Conservation (phyloP, 2,329 filamentous ascomycete species). For the Ophiosphaerella herpotricha region DNA sequence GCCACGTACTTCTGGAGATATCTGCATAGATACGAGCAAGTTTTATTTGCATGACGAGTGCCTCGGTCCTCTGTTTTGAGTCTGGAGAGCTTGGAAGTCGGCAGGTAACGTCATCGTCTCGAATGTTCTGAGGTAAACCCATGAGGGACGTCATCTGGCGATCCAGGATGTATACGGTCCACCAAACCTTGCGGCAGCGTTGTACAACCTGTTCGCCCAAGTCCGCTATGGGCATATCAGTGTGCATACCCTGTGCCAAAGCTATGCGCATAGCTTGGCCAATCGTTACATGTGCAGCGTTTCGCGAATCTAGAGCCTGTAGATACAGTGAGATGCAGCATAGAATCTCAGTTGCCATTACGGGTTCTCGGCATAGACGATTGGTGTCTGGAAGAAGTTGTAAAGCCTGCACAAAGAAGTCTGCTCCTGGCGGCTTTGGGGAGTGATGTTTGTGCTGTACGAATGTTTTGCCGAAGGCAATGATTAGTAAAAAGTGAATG, state of each 20-base stretch:
- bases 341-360: constrained; percentile 56
- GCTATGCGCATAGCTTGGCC: constrained; percentile 59
- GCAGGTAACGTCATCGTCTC: constrained; percentile 58
- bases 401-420: constrained; percentile 68
- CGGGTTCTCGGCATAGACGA: constrained; percentile 50
- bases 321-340: constrained; percentile 59
- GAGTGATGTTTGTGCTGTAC: constrained; percentile 43
- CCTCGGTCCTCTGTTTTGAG: constrained; percentile 46
- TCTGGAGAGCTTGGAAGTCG: constrained; percentile 51
- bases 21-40: constrained; percentile 52
- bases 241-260: constrained; percentile 58
- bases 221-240: constrained; percentile 53
- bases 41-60: constrained; percentile 53
- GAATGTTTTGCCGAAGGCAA: constrained; percentile 62
- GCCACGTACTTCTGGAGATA: constrained; percentile 50
- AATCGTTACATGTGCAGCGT: constrained; percentile 55
- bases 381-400: constrained; percentile 57
- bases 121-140: constrained; percentile 56
- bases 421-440: constrained; percentile 52
- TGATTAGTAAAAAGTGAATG: constrained; percentile 58
- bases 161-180: constrained; percentile 60
- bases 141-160: constrained; percentile 60
- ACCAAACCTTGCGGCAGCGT: constrained; percentile 58
- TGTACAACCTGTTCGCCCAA: constrained; percentile 51
- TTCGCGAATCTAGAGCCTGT: constrained; percentile 56